Evolutionary conservation across 129 eudicot species (phyloP), one percentile per base, ranked within the genome.

Genomic region (Rutidosis leptorrhynchoides): DNA sequence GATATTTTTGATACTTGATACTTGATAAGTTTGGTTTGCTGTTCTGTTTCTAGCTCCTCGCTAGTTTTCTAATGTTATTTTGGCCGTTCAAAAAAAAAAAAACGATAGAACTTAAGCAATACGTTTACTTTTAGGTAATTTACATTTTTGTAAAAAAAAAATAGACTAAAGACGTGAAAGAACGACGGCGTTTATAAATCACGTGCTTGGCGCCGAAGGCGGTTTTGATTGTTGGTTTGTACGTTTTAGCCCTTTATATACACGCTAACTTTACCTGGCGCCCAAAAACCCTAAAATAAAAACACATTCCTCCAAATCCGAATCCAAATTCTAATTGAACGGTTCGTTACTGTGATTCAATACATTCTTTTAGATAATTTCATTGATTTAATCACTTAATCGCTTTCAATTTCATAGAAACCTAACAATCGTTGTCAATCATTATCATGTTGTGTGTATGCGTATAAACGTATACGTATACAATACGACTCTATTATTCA

Each of bases 251-350:
- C 74, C 45, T n/a, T 46, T 1, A 33, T 11, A 65, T 16, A 20
- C 60, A 42, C 7, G 33, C 43, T 42, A 4, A 45, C 35, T 21
- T 62, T 57, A 8, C 30, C 71, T 65, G 76, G 81, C 76, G 72
- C 67, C 67, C 81, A 57, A 77, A 73, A 77, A 77, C 81, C 81
- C 81, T 77, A 77, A 64, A 69, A 76, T 60, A 63, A 26, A 37
- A 73, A 74, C 22, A 67, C 76, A 70, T 77, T 64, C 77, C 17
- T 49, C 80, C 65, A 52, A 59, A 46, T 43, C 76, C 57, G 43
- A 64, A 63, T 55, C 68, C 81, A 32, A 7, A 43, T 27, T 26
- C 55, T 67, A 56, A 11, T 43, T 26, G 26, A 43, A 77, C 77
- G 81, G 81, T 77, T 71, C 76, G 81, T 62, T 70, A 19, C 29